phyloP scores from a whole-genome alignment of 1,139 yeast genomes.

The Candida neerlandica region DNA sequence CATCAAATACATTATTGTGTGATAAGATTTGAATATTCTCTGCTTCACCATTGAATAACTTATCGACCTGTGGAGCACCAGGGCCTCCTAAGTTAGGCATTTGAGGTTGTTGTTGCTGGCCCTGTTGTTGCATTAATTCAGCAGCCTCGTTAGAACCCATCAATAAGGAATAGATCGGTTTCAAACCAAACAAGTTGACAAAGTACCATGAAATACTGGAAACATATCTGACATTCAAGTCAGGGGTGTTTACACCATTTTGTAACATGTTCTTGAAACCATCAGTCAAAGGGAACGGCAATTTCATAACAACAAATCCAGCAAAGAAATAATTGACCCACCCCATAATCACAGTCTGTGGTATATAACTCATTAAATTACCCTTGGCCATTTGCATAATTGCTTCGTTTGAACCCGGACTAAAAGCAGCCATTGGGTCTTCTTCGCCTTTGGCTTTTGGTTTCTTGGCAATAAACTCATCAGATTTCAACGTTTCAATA shows the following conservation, averaged over 20 bases:
- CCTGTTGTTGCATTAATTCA: slow-evolving; percentile 50
- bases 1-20: slow-evolving; percentile 56
- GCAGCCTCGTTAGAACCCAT: slow-evolving; percentile 54
- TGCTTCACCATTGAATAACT: slow-evolving; percentile 68
- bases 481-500: slow-evolving; percentile 50
- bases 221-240: slow-evolving; percentile 91
- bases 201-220: slow-evolving; percentile 97
- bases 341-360: slow-evolving; percentile 93
- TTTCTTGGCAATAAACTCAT: slow-evolving; percentile 51
- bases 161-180: slow-evolving; percentile 74
- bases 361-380: slow-evolving; percentile 80
- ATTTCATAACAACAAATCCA: slow-evolving; percentile 76
- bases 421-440: slow-evolving; percentile 58
- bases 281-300: slow-evolving; percentile 71
- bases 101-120: slow-evolving; percentile 48
- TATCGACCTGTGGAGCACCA: slow-evolving; percentile 61
- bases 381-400: slow-evolving; percentile 79
- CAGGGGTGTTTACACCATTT: slow-evolving; percentile 80
- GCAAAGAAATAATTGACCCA: slow-evolving; percentile 95
- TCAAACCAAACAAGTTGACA: slow-evolving; percentile 81
- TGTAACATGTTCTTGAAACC: slow-evolving; percentile 93
- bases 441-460: slow-evolving; percentile 45
- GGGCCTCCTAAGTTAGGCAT: slow-evolving; percentile 51
- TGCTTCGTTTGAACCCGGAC: slow-evolving; percentile 69
- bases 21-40: slow-evolving; percentile 72